Conservation (phyloP, 2,329 filamentous ascomycete genomes). For the Cytospora leucostoma region DNA sequence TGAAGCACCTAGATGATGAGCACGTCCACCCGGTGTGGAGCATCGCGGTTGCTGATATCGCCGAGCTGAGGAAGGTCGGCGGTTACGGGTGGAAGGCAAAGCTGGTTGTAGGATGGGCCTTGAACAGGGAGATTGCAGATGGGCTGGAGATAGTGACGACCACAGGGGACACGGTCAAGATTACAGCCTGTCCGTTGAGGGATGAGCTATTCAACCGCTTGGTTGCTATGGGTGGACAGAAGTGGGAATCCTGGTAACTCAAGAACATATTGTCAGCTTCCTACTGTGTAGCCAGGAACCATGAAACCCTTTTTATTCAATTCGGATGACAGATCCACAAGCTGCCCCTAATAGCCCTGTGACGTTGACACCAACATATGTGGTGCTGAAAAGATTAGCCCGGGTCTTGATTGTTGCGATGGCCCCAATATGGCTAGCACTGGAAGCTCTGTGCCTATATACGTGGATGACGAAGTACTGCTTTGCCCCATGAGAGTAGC, state of each 20-base stretch:
- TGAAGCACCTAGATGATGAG: conserved; percentile 55
- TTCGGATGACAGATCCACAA: too few species aligned
- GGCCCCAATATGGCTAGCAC: too few species aligned
- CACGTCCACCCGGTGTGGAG: conserved; percentile 66
- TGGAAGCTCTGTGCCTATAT: too few species aligned
- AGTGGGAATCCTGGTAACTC: conserved; percentile 26
- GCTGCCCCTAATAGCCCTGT: too few species aligned
- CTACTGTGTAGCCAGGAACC: too few species aligned
- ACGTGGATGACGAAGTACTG: too few species aligned
- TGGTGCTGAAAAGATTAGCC: too few species aligned
- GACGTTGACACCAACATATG: too few species aligned
- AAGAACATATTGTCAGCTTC: too few species aligned
- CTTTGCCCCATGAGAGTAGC: too few species aligned
- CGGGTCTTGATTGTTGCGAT: too few species aligned
- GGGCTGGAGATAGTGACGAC: conserved; percentile 68
- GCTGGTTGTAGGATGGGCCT: conserved; percentile 77
- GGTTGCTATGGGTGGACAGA: conserved; percentile 27
- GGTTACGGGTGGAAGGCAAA: conserved; percentile 85
- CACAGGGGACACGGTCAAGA: conserved; percentile 54
- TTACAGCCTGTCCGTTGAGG: conserved; percentile 71
- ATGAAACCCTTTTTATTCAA: too few species aligned
- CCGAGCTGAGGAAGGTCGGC: conserved; percentile 75
- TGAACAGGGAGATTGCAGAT: conserved; percentile 73
- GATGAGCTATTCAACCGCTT: conserved; percentile 59
- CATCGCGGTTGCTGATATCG: conserved; percentile 69